These are phyloP conservation scores for Cyberlindnera galapagoensis DNA, from an alignment of 805 yeast species.

Conservation along the genomic window DNA sequence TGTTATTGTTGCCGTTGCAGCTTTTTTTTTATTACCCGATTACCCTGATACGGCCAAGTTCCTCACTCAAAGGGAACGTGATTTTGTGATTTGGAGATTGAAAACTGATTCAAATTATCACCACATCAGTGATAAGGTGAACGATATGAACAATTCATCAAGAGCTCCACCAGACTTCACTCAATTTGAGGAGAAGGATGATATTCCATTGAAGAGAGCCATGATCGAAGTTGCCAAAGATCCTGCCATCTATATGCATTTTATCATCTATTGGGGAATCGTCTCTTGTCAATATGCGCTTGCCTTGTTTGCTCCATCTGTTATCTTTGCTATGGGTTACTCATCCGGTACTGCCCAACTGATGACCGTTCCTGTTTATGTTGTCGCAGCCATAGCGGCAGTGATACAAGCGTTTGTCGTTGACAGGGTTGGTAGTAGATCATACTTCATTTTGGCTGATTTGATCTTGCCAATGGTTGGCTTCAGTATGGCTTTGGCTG, in stretches of 20 bases:
- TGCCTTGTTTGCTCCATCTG: conserved; percentile 15
- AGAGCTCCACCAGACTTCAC: conserved; percentile 8
- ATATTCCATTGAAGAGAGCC: conserved; percentile 8
- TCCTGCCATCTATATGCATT: conserved; percentile 9
- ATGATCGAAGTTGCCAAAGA: conserved; percentile 9
- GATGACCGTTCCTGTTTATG: conserved; percentile 16
- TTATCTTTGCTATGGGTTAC: conserved; percentile 11
- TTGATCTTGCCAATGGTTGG: conserved; percentile 29
- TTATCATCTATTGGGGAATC: conserved; percentile 11
- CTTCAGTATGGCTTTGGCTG: conserved; percentile 25
- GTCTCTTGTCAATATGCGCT: conserved; percentile 15
- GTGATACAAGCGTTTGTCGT: conserved; percentile 13
- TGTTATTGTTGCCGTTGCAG: conserved; percentile 6
- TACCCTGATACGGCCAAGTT: conserved; percentile 16
- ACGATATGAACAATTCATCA: conserved; percentile 4
- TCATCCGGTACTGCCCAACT: conserved; percentile 25
- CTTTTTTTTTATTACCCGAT: conserved; percentile 13
- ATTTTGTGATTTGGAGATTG: conserved; percentile 10
- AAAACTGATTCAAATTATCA: conserved; percentile 8
- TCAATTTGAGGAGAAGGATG: conserved; percentile 10
- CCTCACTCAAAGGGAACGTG: conserved; percentile 14
- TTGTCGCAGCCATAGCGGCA: conserved; percentile 9
- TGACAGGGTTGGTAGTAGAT: conserved; percentile 22
- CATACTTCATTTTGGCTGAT: conserved; percentile 26
- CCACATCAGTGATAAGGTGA: conserved; percentile 4